Percentiles rank a stretch among this genome's conserved stretches.
phyloP scores from a whole-genome alignment of 257 asterid species.

The Capsicum baccatum region DNA sequence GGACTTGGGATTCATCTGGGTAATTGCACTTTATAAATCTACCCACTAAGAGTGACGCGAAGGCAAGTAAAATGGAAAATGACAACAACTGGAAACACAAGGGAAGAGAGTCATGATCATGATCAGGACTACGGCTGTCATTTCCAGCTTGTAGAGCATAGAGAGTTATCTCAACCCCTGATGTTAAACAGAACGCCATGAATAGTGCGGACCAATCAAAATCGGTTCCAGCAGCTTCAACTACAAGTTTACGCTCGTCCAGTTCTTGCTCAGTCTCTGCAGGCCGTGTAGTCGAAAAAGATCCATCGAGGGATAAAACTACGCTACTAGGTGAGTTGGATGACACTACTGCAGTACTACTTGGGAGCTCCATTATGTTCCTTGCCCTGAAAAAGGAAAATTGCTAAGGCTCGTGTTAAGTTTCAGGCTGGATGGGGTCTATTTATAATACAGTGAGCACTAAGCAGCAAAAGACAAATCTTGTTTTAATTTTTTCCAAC shows the following conservation, averaged over 20 bases:
- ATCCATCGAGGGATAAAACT: neutral
- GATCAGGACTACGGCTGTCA: too few species aligned
- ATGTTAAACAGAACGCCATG: conserved; percentile 18
- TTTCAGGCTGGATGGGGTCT: too few species aligned
- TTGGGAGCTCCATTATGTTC: neutral
- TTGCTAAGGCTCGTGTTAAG: neutral
- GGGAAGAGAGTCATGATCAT: neutral
- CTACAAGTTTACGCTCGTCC: neutral
- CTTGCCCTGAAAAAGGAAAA: neutral
- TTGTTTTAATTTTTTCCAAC: neutral
- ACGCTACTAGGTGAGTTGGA: neutral
- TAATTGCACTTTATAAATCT: conserved; percentile 3
- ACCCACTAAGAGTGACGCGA: conserved; percentile 3
- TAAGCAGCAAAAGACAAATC: neutral
- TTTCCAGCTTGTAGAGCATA: neutral
- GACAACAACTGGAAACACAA: conserved; percentile 11
- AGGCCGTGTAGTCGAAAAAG: too few species aligned
- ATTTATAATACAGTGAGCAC: neutral
- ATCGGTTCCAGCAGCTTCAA: neutral
- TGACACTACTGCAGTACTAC: neutral
- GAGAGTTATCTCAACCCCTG: neutral
- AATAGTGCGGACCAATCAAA: neutral
- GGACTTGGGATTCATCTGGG: neutral
- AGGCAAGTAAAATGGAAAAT: conserved; percentile 31
- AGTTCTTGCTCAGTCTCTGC: neutral